Evolutionary conservation across 352 stramenopile species (phyloP), one percentile per base, ranked within the genome.

Genomic region (Phytophthora sp.): DNA sequence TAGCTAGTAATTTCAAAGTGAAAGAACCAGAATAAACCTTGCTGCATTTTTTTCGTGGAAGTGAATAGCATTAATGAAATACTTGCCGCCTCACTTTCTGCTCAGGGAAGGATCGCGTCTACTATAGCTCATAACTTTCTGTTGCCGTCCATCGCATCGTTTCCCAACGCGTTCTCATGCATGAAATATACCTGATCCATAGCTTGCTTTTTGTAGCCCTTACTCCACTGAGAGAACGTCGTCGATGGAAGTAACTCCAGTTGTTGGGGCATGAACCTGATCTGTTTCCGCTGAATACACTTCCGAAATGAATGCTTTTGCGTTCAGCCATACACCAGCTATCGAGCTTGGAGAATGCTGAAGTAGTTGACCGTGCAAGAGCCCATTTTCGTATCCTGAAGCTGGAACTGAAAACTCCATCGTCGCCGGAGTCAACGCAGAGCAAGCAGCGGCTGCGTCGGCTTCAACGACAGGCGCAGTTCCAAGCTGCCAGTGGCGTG

Each of bases 301-400:
- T 21, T 78, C 62, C 21, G 71, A 54, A 15, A 83, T 66, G 8
- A 81, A 54, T 5, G 41, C 21, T 50, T 72, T 76, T 20, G 66
- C 76, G 42, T 87, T 77, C 17, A 88, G 51, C 76, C 77, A 88
- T 12, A 88, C 74, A 2, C 79, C 76, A 38, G 42, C 56, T 23
- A 83, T 59, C 21, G 56, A 67, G 17, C 27, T 64, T 11, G 68
- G 34, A 17, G 64, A 44, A 15, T 66, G 20, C 12, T 74, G 27
- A 17, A 83, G 50, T 57, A 88, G 44, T 30, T 75, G 27, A 24
- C 23, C 62, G 27, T 68, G 57, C 21, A 88, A 50, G 21, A 87
- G n/a, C 24, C 60, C 63, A 48, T 88, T 88, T 30, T 88, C 79
- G 54, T 83, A 88, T 21, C 79, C 76, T 32, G 68, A 85, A 23